phyloP scores from a whole-genome alignment of 1,139 yeast species.

The Meyerozyma sp. region DNA sequence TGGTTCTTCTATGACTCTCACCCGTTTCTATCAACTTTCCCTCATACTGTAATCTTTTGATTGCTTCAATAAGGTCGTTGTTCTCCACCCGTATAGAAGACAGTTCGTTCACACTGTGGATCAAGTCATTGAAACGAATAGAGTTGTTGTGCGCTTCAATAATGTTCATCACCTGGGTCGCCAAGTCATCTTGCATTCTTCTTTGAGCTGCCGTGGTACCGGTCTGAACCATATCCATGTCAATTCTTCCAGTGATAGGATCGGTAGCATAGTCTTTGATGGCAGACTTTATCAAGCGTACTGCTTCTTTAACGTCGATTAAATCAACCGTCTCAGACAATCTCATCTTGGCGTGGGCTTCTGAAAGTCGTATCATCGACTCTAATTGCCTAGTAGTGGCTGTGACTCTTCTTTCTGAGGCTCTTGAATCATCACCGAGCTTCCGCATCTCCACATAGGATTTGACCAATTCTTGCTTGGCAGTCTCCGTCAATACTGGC shows the following conservation, averaged over 20 bases:
- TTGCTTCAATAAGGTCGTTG: conserved; percentile 60
- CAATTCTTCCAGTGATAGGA: conserved; percentile 93
- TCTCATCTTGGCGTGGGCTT: conserved; percentile 97
- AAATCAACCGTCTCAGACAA: conserved; percentile 65
- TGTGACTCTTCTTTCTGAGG: conserved; percentile 86
- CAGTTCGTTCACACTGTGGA: conserved; percentile 61
- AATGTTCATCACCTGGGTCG: conserved; percentile 51
- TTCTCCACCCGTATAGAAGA: conserved; percentile 67
- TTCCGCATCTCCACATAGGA: conserved; percentile 92
- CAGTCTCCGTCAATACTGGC: conserved; percentile 74
- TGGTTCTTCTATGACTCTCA: conserved; percentile 64
- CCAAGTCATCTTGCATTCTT: conserved; percentile 68
- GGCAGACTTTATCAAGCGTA: conserved; percentile 85
- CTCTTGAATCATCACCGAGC: conserved; percentile 84
- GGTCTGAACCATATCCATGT: conserved; percentile 95
- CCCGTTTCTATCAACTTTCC: conserved; percentile 70
- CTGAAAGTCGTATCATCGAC: conserved; percentile 89
- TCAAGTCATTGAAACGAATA: conserved; percentile 58
- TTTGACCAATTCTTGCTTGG: conserved; percentile 81
- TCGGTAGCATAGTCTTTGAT: conserved; percentile 97
- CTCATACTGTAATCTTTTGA: conserved; percentile 70
- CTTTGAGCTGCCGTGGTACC: conserved; percentile 91
- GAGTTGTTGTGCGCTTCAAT: conserved; percentile 38
- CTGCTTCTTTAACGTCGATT: conserved; percentile 90
- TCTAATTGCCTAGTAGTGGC: conserved; percentile 98